phyloP scores from a whole-genome alignment of 163 green algal species.

The Prototheca cutis region DNA sequence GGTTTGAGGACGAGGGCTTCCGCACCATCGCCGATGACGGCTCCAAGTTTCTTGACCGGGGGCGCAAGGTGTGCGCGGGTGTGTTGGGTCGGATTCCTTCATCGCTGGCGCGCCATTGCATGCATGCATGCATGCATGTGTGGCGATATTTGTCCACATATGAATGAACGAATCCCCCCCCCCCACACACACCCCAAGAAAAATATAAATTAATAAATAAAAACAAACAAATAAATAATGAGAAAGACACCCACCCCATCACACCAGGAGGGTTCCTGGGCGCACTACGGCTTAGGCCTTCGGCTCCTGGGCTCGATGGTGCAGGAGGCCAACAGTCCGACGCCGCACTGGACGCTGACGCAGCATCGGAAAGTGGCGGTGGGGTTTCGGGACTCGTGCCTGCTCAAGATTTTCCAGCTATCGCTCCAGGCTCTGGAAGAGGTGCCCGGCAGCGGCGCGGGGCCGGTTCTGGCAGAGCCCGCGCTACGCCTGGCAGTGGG shows the following conservation, averaged over 20 bases:
- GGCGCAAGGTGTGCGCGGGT: slow-evolving; percentile 14
- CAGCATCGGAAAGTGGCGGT: slow-evolving; percentile 91
- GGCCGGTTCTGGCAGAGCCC: slow-evolving; percentile 28
- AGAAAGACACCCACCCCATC: too few species aligned
- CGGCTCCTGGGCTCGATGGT: slow-evolving; percentile 83
- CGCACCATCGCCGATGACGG: slow-evolving; percentile 72
- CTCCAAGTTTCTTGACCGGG: slow-evolving; percentile 63
- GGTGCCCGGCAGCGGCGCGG: slow-evolving; percentile 21
- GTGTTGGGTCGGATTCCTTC: too few species aligned
- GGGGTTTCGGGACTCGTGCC: slow-evolving; percentile 24
- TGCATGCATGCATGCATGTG: too few species aligned
- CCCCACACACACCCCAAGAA: too few species aligned
- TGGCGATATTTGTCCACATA: too few species aligned
- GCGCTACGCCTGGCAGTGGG: slow-evolving; percentile 68
- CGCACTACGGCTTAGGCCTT: slow-evolving; percentile 83
- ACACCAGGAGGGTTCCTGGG: slow-evolving; percentile 23
- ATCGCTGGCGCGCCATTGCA: too few species aligned
- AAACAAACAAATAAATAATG: too few species aligned
- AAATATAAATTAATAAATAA: too few species aligned
- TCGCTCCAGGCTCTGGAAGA: slow-evolving; percentile 51
- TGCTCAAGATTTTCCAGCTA: slow-evolving; percentile 63
- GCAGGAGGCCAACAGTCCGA: slow-evolving; percentile 79
- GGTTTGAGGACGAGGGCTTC: slow-evolving; percentile 75
- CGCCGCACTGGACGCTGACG: slow-evolving; percentile 76
- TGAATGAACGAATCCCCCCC: too few species aligned